A percentile compares a stretch with the other conserved stretches of the same genome.
Conservation (phyloP, 169 alveolate genomes). For the Eimeria acervulina region DNA sequence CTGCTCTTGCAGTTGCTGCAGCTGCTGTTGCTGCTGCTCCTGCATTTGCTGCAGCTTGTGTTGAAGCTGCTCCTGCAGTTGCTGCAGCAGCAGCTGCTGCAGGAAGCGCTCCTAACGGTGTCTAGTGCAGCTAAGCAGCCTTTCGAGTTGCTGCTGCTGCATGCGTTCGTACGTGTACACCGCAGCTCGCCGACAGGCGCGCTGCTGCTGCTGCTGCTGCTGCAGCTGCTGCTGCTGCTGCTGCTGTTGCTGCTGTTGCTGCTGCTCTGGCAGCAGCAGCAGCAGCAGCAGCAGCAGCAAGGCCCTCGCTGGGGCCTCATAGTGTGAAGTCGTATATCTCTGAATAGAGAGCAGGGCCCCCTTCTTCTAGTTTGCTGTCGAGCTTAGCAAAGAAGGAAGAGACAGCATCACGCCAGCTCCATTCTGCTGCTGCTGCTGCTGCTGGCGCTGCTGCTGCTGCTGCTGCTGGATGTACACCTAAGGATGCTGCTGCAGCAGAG, state of each 20-base stretch:
- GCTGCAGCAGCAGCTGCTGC: constrained; percentile 21
- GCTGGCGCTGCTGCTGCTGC: background rate
- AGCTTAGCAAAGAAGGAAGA: background rate
- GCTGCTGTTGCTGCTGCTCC: background rate
- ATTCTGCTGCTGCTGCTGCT: background rate
- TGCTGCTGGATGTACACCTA: background rate
- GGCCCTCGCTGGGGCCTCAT: no score
- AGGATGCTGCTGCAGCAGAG: background rate
- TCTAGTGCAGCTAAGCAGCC: no score
- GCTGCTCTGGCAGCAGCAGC: constrained; percentile 7
- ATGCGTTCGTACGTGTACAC: no score
- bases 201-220: background rate
- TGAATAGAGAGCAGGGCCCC: background rate
- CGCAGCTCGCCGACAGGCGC: no score
- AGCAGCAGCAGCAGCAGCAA: constrained; percentile 34
- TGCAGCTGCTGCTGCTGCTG: background rate
- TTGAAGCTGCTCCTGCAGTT: no score
- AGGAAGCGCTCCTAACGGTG: no score
- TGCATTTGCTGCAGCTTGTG: no score
- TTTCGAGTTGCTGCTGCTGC: no score
- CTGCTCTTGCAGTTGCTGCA: background rate
- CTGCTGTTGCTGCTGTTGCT: background rate
- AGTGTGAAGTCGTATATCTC: constrained; percentile 18
- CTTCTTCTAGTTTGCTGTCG: background rate
- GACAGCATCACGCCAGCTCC: background rate